Evolutionary conservation across 495 filamentous ascomycete genomes (phyloP), one percentile per base, ranked within the genome.

Genomic region (Penicillium salamii): DNA sequence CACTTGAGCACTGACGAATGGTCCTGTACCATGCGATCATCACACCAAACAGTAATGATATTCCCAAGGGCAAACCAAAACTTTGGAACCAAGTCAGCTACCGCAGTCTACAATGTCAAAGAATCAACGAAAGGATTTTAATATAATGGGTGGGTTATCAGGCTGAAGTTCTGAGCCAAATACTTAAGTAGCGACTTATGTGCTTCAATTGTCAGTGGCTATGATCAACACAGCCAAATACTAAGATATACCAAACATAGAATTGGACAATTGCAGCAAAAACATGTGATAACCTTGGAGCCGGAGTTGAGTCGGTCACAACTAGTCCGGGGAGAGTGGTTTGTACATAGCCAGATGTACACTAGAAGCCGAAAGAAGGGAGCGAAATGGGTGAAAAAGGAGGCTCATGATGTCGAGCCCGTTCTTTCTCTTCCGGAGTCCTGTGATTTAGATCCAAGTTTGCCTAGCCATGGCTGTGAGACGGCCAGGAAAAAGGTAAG

Each of bases 311-410:
- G 34, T 19, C 33, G 31, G 32, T 15, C 43, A 11, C n/a, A 17
- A 20, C 14, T 3, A 43, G 28, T 33, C 20, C 32, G 4, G 43
- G 32, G 5, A 46, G 19, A 36, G 29, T 21, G 23, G 21, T 14
- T n/a, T 40, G 46, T 48, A 48, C 46, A 48, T 48, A 40, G 23
- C 46, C 46, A 39, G 46, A 48, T 48, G 46, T 40, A 48, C 46
- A 48, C 15, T 19, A 39, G 46, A 32, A 48, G 26, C 35, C 36
- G 21, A 40, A 23, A 11, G 36, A 39, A 34, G 28, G 13, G 8
- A 23, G n/a, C 14, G 26, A n/a, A 14, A n/a, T 13, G 15, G 11
- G 21, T 12, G 26, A 12, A n/a, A n/a, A n/a, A n/a, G n/a, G n/a
- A n/a, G 15, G 11, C 34, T 15, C 18, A 11, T 14, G 13, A 39